Evolutionary conservation across 495 filamentous ascomycete genomes (phyloP).

Genomic region (Talaromyces nanjingensis): DNA sequence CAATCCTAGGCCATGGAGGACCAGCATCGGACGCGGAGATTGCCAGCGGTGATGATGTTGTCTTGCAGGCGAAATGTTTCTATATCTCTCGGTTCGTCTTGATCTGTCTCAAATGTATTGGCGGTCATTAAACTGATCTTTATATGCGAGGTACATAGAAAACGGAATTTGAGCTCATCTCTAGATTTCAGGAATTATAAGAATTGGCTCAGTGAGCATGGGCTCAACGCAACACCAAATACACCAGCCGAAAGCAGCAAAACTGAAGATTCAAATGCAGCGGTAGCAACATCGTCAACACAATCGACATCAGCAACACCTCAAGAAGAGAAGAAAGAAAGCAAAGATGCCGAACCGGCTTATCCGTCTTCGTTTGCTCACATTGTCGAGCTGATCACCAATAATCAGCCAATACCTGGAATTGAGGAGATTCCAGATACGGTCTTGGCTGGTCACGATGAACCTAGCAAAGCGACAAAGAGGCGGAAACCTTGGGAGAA

Average conservation of each 20-base stretch:
- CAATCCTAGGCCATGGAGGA: slow-evolving; percentile 38
- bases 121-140: background rate
- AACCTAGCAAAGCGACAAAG: slow-evolving; percentile 40
- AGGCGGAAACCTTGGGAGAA: slow-evolving; percentile 81
- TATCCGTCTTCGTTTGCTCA: slow-evolving; percentile 86
- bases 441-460: slow-evolving; percentile 58
- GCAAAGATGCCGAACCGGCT: slow-evolving; percentile 35
- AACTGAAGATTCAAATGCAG: background rate
- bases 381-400: slow-evolving; percentile 82
- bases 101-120: background rate
- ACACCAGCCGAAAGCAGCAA: background rate
- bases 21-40: slow-evolving; percentile 39
- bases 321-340: background rate
- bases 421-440: slow-evolving; percentile 86
- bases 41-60: slow-evolving; percentile 33
- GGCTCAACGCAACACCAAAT: background rate
- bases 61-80: slow-evolving; percentile 46
- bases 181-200: slow-evolving; percentile 36
- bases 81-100: slow-evolving; percentile 40
- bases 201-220: slow-evolving; percentile 27
- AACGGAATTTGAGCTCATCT: slow-evolving; percentile 29
- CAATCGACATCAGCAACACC: slow-evolving; percentile 2
- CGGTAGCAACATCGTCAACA: background rate
- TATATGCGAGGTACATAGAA: slow-evolving; percentile 19
- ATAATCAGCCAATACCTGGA: slow-evolving; percentile 77